These are phyloP conservation scores for Lactarius tabidus DNA, from an alignment of 768 basidiomycete species.

Conservation along the genomic window DNA sequence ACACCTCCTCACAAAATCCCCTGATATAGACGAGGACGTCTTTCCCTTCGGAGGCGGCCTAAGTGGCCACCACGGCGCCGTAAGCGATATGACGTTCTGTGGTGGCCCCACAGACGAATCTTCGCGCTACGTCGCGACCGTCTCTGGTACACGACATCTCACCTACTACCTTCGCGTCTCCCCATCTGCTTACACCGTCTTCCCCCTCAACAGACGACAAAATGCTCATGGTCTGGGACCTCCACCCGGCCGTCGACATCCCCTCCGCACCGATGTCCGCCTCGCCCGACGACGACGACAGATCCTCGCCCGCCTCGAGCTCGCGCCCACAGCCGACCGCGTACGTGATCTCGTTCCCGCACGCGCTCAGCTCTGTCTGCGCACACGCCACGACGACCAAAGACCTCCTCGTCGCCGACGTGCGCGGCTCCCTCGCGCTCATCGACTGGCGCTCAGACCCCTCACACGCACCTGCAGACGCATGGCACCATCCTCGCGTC, in stretches of 20 bases:
- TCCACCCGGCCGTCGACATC: constrained; percentile 53
- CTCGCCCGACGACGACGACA: constrained; percentile 31
- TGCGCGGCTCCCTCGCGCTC: constrained; percentile 66
- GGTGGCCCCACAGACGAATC: constrained; percentile 68
- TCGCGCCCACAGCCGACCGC: constrained; percentile 68
- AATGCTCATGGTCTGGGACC: constrained; percentile 84
- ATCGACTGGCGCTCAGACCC: constrained; percentile 83
- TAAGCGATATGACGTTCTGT: constrained; percentile 78
- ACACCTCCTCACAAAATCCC: constrained; percentile 60
- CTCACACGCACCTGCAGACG: constrained; percentile 44
- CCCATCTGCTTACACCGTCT: not conserved
- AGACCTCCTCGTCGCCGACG: constrained; percentile 76
- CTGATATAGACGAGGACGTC: constrained; percentile 45
- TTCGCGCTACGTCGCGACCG: constrained; percentile 72
- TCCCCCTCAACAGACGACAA: constrained; percentile 55
- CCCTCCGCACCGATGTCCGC: constrained; percentile 39
- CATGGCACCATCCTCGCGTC: constrained; percentile 58
- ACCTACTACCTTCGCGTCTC: constrained; percentile 3
- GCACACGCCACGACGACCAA: constrained; percentile 72
- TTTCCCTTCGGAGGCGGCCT: constrained; percentile 76
- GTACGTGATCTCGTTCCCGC: constrained; percentile 67
- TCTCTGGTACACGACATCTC: constrained; percentile 51
- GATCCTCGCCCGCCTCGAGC: constrained; percentile 31
- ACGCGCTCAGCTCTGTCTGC: constrained; percentile 64
- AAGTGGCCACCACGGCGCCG: constrained; percentile 73